Evolutionary conservation across 1,284 basidiomycete species (phyloP).

Genomic region (Ceratobasidium sp.): DNA sequence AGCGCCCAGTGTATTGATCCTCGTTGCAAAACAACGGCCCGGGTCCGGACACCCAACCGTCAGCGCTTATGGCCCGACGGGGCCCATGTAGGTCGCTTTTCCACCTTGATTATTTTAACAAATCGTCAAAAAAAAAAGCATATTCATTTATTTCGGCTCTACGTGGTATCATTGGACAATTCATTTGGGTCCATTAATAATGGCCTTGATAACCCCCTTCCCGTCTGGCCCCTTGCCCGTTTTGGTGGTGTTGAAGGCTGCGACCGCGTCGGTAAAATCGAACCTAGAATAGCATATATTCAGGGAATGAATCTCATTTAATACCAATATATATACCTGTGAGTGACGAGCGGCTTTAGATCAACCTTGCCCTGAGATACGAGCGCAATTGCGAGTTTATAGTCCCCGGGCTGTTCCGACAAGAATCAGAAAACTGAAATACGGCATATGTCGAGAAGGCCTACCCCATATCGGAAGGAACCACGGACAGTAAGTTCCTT

Average conservation of each 20-base stretch:
- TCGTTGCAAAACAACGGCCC: neutral
- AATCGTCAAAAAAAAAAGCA: neutral
- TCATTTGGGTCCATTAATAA: conserved; percentile 75
- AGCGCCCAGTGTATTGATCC: neutral
- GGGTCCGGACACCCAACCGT: neutral
- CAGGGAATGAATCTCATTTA: neutral
- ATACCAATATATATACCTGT: conserved; percentile 59
- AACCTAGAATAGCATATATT: conserved; percentile 45
- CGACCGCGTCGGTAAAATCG: conserved; percentile 55
- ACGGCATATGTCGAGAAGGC: conserved; percentile 10
- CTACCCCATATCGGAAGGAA: conserved; percentile 68
- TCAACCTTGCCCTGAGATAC: conserved; percentile 58
- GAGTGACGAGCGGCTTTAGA: conserved; percentile 58
- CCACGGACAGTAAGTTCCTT: conserved; percentile 86
- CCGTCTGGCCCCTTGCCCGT: conserved; percentile 72
- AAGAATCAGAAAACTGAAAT: conserved; percentile 16
- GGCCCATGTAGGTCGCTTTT: neutral
- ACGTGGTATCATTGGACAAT: neutral
- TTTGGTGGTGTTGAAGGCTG: conserved; percentile 59
- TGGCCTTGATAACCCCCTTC: conserved; percentile 57
- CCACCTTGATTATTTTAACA: neutral
- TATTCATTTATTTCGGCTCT: neutral
- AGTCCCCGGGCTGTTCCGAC: conserved; percentile 68
- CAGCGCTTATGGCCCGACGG: neutral
- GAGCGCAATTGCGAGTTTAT: conserved; percentile 59